A percentile compares a stretch with the other conserved stretches of the same genome.
These are phyloP conservation scores for Pleurotus salmoneostramineus DNA, from an alignment of 768 basidiomycete species.

Conservation along the genomic window DNA sequence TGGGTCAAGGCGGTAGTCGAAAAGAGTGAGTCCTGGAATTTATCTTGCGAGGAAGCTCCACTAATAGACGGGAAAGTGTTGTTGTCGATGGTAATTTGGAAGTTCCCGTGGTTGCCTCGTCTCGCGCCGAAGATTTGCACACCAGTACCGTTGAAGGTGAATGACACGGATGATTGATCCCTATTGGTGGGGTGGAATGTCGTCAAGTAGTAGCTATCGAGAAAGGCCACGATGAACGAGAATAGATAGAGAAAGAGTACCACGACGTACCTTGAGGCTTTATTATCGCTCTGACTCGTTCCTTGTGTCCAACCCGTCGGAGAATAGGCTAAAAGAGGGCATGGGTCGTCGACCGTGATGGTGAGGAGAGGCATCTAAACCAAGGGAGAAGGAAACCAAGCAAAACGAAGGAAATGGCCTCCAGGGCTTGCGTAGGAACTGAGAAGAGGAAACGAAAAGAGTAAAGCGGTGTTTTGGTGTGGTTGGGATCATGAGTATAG, in stretches of 20 bases:
- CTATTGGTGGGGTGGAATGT: slow-evolving; percentile 30
- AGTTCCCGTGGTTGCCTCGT: slow-evolving; percentile 10
- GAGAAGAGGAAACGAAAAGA: neutral
- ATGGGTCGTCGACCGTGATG: slow-evolving; percentile 29
- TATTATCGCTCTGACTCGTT: slow-evolving; percentile 17
- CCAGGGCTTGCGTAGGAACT: neutral
- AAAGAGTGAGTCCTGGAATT: slow-evolving; percentile 28
- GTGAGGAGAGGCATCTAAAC: slow-evolving; percentile 25
- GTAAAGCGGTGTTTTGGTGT: neutral
- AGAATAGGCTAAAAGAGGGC: slow-evolving; percentile 24
- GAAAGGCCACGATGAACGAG: neutral
- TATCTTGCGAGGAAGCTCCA: slow-evolving; percentile 1
- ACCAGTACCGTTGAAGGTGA: slow-evolving; percentile 32
- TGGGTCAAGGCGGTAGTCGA: slow-evolving; percentile 19
- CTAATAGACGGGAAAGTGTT: slow-evolving; percentile 15
- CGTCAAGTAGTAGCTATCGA: slow-evolving; percentile 27
- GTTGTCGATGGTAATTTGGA: slow-evolving; percentile 3
- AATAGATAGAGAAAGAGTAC: slow-evolving; percentile 10
- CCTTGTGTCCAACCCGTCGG: slow-evolving; percentile 6
- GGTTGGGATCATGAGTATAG: too few relatives aligned
- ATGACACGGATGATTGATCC: slow-evolving; percentile 16
- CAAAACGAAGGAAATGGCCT: neutral
- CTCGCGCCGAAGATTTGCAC: slow-evolving; percentile 6
- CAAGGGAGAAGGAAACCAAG: neutral
- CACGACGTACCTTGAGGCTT: slow-evolving; percentile 8